phyloP scores from a whole-genome alignment of 2,329 filamentous ascomycete species.

The Penicillium sp. region DNA sequence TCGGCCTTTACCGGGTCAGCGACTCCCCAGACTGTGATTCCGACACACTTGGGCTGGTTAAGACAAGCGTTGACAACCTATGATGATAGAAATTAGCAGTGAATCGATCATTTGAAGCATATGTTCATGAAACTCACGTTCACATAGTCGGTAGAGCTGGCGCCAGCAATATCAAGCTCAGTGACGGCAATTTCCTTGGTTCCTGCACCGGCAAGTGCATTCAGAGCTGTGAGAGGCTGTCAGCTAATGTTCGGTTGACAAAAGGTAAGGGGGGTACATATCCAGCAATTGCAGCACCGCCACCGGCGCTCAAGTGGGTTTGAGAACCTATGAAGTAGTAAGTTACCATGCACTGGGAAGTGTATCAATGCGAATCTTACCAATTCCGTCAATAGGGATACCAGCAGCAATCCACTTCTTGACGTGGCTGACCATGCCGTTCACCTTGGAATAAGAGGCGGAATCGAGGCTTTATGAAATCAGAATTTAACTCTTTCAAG shows the following conservation, averaged over 20 bases:
- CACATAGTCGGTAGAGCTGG: conserved; percentile 57
- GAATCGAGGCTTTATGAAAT: conserved; percentile 60
- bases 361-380: conserved; percentile 13
- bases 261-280: not conserved
- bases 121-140: conserved; percentile 28
- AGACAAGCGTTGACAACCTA: too few species aligned
- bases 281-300: too few species aligned
- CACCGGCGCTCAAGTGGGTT: conserved; percentile 41
- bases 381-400: conserved; percentile 64
- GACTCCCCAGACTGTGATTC: too few species aligned
- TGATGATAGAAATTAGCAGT: too few species aligned
- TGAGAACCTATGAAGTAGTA: conserved; percentile 47
- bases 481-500: not conserved
- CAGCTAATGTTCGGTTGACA: conserved; percentile 6
- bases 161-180: conserved; percentile 65
- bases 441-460: conserved; percentile 58
- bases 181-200: conserved; percentile 62
- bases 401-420: conserved; percentile 62
- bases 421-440: conserved; percentile 57
- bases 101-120: too few species aligned
- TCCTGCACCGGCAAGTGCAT: conserved; percentile 52
- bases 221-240: conserved; percentile 47
- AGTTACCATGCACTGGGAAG: too few species aligned
- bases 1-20: too few species aligned
- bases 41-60: too few species aligned